Evolutionary conservation across 805 yeast species (phyloP).

Genomic region (Candida gorgasii): DNA sequence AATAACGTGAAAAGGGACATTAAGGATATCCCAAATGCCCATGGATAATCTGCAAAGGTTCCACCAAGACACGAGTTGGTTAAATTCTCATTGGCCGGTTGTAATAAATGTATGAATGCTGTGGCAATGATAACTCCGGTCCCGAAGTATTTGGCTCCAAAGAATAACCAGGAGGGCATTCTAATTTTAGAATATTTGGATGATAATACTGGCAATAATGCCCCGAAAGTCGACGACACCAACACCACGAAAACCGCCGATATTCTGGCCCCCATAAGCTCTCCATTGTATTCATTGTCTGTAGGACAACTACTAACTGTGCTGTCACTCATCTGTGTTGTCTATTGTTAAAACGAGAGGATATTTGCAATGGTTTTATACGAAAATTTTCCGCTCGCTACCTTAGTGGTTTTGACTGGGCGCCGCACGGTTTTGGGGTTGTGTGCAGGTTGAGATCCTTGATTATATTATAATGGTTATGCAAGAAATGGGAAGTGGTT

Average conservation of each 20-base stretch:
- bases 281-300: conserved; percentile 48
- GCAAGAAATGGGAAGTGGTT: too few species aligned
- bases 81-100: conserved; percentile 66
- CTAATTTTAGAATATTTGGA: conserved; percentile 59
- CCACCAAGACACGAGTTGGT: conserved; percentile 62
- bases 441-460: neutral
- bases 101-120: conserved; percentile 71
- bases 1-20: conserved; percentile 54
- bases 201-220: conserved; percentile 62
- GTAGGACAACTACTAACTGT: conserved; percentile 29
- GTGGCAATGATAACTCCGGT: conserved; percentile 85
- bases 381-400: conserved; percentile 3
- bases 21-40: conserved; percentile 55
- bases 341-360: neutral
- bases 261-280: conserved; percentile 49
- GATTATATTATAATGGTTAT: neutral
- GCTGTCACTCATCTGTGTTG: neutral
- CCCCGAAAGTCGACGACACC: conserved; percentile 53
- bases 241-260: conserved; percentile 65
- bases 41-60: conserved; percentile 51
- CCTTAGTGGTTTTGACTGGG: conserved; percentile 2
- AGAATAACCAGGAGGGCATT: conserved; percentile 63
- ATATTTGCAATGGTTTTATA: conserved; percentile 1
- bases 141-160: conserved; percentile 73
- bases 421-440: conserved; percentile 2